Evolutionary conservation across 495 filamentous ascomycete genomes (phyloP), one percentile per base, ranked within the genome.

Genomic region (Talaromyces wortmannii): DNA sequence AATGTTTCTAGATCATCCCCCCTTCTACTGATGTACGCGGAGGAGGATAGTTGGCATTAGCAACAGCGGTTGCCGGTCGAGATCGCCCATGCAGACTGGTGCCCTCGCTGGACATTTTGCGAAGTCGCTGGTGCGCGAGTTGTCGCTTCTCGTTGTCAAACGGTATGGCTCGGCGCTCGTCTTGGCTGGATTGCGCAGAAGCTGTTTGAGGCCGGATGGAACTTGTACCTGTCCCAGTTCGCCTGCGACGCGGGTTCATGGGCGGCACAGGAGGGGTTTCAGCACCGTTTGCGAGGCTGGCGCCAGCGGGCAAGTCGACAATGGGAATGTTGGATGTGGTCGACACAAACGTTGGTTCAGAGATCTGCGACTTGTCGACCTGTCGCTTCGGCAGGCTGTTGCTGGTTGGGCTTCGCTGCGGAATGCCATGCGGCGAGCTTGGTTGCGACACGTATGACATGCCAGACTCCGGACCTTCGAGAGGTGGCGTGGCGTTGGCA

Each of bases 321-420:
- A 82, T 83, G 4, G 84, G 82, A 13, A 94, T 79, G 45, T 84
- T 85, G 8, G 85, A 90, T 7, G 89, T 94, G 17, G 79, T 82
- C 33, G 82, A 88, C n/a, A 92, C 67, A 54, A 95, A 87, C 0
- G 80, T 88, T 0, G 91, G 91, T 59, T 94, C 91, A 3, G 89
- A 92, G 42, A 96, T 95, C 30, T 87, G 82, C 33, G 78, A 72
- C 62, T 92, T 91, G 61, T 83, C 85, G 48, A 94, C 73, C 0
- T 80, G 73, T 40, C 82, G 82, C 73, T 90, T 94, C 53, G 67
- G 75, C 18, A 72, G 67, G 52, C 57, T 55, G 43, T 50, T 53
- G 50, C 61, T 51, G 6, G 68, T 63, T n/a, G 65, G 61, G 18
- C 65, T 59, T 15, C 67, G 66, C 56, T 74, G 64, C 18, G 67